These are phyloP conservation scores for Fistulinella prunicolor DNA, from an alignment of 768 basidiomycete genomes.

Conservation along the genomic window DNA sequence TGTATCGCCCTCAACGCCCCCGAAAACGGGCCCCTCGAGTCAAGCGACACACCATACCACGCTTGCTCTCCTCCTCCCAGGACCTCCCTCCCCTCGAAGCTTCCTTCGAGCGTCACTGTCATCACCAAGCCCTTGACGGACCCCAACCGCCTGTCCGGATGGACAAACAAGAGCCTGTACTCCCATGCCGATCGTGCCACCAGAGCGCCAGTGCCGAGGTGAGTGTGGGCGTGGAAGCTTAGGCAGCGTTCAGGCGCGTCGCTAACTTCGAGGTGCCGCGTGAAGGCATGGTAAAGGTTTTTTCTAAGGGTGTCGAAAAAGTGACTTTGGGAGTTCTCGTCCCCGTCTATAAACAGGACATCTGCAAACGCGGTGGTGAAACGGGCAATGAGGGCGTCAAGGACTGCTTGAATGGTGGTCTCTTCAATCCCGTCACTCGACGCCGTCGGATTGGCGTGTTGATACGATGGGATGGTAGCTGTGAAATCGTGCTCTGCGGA, in stretches of 20 bases:
- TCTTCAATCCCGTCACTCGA: neutral
- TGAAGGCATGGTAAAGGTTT: constrained; percentile 3
- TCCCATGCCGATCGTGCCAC: constrained; percentile 2
- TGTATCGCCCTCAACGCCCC: constrained; percentile 4
- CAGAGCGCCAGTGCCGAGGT: neutral
- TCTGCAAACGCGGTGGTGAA: neutral
- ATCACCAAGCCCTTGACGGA: constrained; percentile 3
- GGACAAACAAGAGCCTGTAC: constrained; percentile 3
- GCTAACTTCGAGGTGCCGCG: neutral
- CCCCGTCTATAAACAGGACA: neutral
- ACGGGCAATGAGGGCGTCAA: constrained; percentile 4
- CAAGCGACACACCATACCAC: neutral
- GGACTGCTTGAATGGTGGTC: neutral
- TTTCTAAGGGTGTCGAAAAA: constrained; percentile 6
- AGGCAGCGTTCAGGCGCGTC: constrained; percentile 1
- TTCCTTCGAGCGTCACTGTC: constrained; percentile 8
- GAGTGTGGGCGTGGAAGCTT: neutral
- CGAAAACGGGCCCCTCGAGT: neutral
- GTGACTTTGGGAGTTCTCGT: neutral
- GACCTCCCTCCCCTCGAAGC: neutral
- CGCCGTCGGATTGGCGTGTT: neutral
- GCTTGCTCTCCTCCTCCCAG: neutral
- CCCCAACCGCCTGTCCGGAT: neutral
- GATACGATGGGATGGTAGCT: neutral
- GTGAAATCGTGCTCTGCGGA: neutral